A percentile compares a stretch with the other conserved stretches of the same genome.
Evolutionary conservation across 805 yeast genomes (phyloP).

Genomic region (Saturnispora sanitii): DNA sequence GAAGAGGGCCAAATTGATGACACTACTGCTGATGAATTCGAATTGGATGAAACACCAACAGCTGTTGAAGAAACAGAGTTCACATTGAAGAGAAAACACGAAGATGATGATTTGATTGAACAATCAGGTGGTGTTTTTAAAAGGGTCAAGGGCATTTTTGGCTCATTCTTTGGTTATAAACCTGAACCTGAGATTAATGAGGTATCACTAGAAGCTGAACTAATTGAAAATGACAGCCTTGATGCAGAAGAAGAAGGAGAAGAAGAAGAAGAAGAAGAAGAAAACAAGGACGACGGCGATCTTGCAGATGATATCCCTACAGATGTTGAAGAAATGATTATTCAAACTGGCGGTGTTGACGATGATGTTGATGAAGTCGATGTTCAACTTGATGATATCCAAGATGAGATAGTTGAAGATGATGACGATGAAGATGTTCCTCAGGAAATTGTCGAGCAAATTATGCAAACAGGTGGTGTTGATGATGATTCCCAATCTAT

Average conservation of each 20-base stretch:
- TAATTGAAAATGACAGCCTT: background rate
- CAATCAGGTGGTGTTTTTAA: background rate
- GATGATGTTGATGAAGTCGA: conserved; percentile 4
- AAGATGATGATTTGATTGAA: conserved; percentile 8
- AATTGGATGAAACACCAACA: background rate
- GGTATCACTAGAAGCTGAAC: background rate
- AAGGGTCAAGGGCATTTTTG: conserved; percentile 6
- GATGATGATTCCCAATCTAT: too few relatives aligned
- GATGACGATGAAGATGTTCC: conserved; percentile 3
- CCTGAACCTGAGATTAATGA: background rate
- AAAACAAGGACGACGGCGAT: background rate
- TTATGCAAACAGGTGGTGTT: too few relatives aligned
- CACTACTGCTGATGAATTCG: background rate
- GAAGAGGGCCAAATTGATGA: conserved; percentile 5
- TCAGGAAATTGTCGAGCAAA: too few relatives aligned
- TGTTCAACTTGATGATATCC: background rate
- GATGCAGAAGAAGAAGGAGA: background rate
- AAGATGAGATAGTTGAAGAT: background rate
- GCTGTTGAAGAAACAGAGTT: background rate
- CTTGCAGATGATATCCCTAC: background rate
- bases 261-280: background rate
- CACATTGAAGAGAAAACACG: conserved; percentile 2
- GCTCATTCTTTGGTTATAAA: conserved; percentile 1
- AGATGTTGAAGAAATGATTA: conserved; percentile 3
- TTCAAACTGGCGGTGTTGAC: conserved; percentile 3